These are phyloP conservation scores for Trypanosoma lewisi DNA, from an alignment of 208 protist genomes.

Conservation along the genomic window DNA sequence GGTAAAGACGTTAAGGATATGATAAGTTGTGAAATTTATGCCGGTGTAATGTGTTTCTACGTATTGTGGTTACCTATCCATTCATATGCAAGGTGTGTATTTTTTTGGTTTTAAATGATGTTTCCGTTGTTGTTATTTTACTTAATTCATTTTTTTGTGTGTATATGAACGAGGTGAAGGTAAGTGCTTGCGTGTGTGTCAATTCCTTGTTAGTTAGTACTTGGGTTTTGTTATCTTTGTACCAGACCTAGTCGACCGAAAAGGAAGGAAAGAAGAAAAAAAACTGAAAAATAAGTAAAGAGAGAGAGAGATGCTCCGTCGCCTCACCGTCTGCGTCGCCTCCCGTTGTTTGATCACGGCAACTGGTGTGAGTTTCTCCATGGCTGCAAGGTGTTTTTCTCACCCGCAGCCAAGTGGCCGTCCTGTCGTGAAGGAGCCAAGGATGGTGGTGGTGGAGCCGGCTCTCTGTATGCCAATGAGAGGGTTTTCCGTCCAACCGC, in stretches of 20 bases:
- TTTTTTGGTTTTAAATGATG: not conserved
- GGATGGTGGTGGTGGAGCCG: conserved; percentile 1
- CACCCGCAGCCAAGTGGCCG: not conserved
- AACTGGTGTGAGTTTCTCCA: conserved; percentile 19
- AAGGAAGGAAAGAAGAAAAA: not conserved
- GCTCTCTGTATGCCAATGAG: conserved; percentile 7
- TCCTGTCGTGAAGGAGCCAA: not conserved
- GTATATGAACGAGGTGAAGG: not conserved
- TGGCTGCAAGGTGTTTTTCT: conserved; percentile 13
- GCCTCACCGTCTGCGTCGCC: conserved; percentile 11
- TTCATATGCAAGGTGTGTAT: too few species aligned
- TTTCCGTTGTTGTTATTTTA: conserved; percentile 3
- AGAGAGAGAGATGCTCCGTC: conserved; percentile 24
- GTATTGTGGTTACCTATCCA: not conserved
- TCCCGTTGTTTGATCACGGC: conserved; percentile 3
- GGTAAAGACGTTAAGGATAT: not conserved
- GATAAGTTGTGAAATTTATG: not conserved
- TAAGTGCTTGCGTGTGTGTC: not conserved
- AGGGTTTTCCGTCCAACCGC: conserved; percentile 16
- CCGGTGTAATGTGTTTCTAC: not conserved
- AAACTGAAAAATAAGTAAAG: conserved; percentile 7
- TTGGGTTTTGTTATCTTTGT: too few species aligned
- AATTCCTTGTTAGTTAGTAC: too few species aligned
- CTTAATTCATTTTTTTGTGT: not conserved
- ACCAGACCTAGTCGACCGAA: too few species aligned